Percentiles rank a stretch among this genome's conserved stretches.
These are phyloP conservation scores for Micromonas commoda DNA, from an alignment of 139 green algal species.

Conservation along the genomic window DNA sequence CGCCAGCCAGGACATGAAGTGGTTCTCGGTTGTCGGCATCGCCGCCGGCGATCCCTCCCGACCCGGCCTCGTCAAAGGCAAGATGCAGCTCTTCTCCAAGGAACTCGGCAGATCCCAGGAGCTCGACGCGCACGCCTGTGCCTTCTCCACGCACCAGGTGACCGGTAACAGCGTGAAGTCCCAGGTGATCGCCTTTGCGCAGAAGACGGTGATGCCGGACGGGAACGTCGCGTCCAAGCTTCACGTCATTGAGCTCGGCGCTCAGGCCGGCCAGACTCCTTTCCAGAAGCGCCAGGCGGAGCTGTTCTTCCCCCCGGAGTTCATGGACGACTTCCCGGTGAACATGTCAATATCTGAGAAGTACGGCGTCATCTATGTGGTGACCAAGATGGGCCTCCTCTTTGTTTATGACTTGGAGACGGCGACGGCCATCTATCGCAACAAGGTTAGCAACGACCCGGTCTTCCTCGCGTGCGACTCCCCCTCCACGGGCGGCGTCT, in stretches of 20 bases:
- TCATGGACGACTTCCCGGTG: constrained; percentile 98
- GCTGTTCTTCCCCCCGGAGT: constrained; percentile 98
- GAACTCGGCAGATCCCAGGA: constrained; percentile 92
- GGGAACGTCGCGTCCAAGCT: constrained; percentile 86
- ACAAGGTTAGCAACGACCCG: constrained; percentile 88
- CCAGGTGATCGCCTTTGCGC: constrained; percentile 90
- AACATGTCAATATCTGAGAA: constrained; percentile 80
- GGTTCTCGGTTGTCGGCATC: constrained; percentile 96
- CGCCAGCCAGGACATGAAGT: constrained; percentile 79
- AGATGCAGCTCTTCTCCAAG: constrained; percentile 98
- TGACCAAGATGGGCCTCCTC: constrained; percentile 96
- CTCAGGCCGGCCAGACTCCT: constrained; percentile 45
- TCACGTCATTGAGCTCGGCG: constrained; percentile 95
- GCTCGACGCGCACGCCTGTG: constrained; percentile 91
- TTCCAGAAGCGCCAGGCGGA: constrained; percentile 84
- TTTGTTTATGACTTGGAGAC: constrained; percentile 99
- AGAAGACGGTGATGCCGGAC: constrained; percentile 76
- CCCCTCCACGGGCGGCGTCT: constrained; percentile 73
- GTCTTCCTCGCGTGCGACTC: constrained; percentile 85
- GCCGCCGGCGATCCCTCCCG: constrained; percentile 72
- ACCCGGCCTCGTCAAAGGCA: constrained; percentile 90
- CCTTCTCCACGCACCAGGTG: constrained; percentile 81
- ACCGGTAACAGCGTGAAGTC: constrained; percentile 44
- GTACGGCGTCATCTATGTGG: constrained; percentile 87
- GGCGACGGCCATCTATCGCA: constrained; percentile 91